Percentiles rank a stretch among this genome's conserved stretches.
phyloP scores from a whole-genome alignment of 164 flowering plant species.

The Malania oleifera region DNA sequence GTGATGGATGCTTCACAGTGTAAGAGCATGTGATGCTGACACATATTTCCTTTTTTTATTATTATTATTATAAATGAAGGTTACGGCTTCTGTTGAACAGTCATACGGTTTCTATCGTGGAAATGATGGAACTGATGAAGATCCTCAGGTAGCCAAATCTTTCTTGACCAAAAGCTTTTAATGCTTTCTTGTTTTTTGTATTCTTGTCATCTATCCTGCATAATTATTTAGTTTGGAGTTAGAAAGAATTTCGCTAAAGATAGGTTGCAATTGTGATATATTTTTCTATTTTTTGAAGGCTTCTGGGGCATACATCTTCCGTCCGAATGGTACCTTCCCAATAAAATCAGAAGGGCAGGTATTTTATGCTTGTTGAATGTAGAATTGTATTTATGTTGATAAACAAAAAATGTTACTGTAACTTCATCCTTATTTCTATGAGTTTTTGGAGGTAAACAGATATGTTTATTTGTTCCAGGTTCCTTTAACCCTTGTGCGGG shows the following conservation, averaged over 20 bases:
- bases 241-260: too few relatives aligned
- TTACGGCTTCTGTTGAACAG: neutral
- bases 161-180: neutral
- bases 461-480: slow-evolving; percentile 34
- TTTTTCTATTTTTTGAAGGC: slow-evolving; percentile 5
- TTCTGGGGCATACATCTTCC: slow-evolving; percentile 4
- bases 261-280: too few relatives aligned
- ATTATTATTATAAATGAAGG: neutral
- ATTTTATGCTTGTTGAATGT: neutral
- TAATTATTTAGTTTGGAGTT: neutral
- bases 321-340: neutral
- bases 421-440: slow-evolving; percentile 1
- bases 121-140: neutral
- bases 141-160: neutral
- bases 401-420: neutral
- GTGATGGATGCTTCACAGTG: too few relatives aligned
- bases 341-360: slow-evolving; percentile 37
- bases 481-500: slow-evolving; percentile 55
- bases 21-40: neutral
- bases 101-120: neutral
- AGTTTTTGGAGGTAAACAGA: neutral
- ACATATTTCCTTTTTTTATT: neutral
- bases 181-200: neutral
- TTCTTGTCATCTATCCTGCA: neutral
- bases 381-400: neutral